Evolutionary conservation across 345 rosid species (phyloP).

Genomic region (Murraya paniculata): DNA sequence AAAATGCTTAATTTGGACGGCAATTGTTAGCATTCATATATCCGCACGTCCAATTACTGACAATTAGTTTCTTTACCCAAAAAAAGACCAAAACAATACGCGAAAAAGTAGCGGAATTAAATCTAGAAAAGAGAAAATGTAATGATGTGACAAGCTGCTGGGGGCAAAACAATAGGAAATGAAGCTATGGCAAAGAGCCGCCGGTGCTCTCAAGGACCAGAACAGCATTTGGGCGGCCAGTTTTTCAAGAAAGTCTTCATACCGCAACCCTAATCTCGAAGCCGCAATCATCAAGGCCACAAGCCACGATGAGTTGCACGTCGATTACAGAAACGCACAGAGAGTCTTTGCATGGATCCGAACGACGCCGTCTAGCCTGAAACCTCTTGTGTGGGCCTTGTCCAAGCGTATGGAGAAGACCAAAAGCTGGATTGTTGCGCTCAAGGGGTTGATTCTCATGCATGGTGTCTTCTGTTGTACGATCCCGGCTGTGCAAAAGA

Average conservation of each 20-base stretch:
- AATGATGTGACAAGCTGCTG: not conserved
- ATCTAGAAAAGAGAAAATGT: slow-evolving; percentile 20
- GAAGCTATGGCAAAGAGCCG: slow-evolving; percentile 68
- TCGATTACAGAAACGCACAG: slow-evolving; percentile 63
- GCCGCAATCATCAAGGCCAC: slow-evolving; percentile 74
- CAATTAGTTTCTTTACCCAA: not conserved
- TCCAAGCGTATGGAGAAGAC: slow-evolving; percentile 56
- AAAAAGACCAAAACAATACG: slow-evolving; percentile 18
- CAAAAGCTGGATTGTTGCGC: slow-evolving; percentile 69
- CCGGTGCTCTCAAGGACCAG: slow-evolving; percentile 75
- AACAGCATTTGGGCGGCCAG: slow-evolving; percentile 49
- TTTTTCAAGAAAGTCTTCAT: slow-evolving; percentile 32
- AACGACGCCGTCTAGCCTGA: slow-evolving; percentile 53
- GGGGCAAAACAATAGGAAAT: slow-evolving; percentile 21
- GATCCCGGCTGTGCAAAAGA: slow-evolving; percentile 36
- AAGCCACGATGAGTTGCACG: slow-evolving; percentile 55
- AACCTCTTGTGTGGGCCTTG: slow-evolving; percentile 49
- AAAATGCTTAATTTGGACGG: not conserved
- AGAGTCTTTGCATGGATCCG: slow-evolving; percentile 66
- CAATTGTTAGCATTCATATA: not conserved
- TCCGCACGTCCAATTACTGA: not conserved
- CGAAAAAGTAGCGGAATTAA: slow-evolving; percentile 10
- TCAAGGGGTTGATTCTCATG: slow-evolving; percentile 73
- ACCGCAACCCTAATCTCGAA: slow-evolving; percentile 56
- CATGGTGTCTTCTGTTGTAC: slow-evolving; percentile 76